Conservation (phyloP, 768 basidiomycete genomes). For the Hygrocybe coccinea region DNA sequence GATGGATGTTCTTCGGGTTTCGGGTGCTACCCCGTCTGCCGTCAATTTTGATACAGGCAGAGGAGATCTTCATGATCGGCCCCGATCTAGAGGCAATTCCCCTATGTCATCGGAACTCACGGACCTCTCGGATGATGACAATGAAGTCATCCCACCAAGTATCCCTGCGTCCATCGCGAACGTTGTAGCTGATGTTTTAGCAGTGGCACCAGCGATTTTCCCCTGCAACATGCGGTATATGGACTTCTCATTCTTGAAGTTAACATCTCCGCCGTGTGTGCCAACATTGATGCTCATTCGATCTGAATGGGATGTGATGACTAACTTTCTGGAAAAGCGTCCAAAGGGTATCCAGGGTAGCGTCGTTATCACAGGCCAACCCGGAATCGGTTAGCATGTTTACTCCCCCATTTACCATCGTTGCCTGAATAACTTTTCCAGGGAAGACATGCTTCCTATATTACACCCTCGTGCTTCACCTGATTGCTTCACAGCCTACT, state of each 20-base stretch:
- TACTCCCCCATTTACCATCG: not conserved
- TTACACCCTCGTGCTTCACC: constrained; percentile 11
- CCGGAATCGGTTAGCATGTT: constrained; percentile 11
- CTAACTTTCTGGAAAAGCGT: constrained; percentile 6
- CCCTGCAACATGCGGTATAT: constrained; percentile 12
- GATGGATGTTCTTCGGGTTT: not conserved
- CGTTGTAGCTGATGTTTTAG: constrained; percentile 1
- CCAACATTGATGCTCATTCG: constrained; percentile 12
- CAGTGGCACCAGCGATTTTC: constrained; percentile 6
- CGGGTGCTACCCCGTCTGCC: too few relatives aligned
- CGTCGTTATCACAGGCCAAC: constrained; percentile 10
- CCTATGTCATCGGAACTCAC: not conserved
- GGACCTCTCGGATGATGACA: not conserved
- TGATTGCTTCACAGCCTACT: constrained; percentile 7
- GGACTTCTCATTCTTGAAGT: constrained; percentile 12
- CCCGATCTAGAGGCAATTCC: not conserved
- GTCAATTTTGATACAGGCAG: not conserved
- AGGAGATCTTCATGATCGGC: not conserved
- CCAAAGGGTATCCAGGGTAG: constrained; percentile 7
- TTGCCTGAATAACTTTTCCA: not conserved
- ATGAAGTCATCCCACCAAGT: too few relatives aligned
- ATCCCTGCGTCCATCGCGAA: not conserved
- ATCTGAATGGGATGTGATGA: constrained; percentile 5
- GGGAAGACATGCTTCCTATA: constrained; percentile 11
- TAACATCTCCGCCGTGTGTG: constrained; percentile 1